Conservation (phyloP, 768 basidiomycete species). For the Leccinum disarticulatum region DNA sequence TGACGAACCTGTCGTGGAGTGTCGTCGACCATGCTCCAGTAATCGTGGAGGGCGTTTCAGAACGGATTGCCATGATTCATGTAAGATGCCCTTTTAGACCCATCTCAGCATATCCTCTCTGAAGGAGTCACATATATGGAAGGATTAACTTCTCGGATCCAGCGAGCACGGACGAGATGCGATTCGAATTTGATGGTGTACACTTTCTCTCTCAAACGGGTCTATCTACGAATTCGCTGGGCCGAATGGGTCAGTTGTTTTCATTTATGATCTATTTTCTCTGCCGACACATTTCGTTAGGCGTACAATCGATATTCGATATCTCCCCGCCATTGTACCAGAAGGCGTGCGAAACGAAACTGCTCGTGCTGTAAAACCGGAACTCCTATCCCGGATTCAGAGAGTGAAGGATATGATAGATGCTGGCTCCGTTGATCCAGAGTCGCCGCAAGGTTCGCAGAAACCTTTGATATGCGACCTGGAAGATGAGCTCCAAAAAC, state of each 20-base stretch:
- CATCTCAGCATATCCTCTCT: slow-evolving; percentile 4
- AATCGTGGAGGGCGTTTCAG: slow-evolving; percentile 36
- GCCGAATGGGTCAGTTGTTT: slow-evolving; percentile 51
- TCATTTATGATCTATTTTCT: neutral
- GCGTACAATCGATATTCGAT: slow-evolving; percentile 60
- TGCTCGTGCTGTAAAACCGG: slow-evolving; percentile 54
- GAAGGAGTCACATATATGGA: slow-evolving; percentile 44
- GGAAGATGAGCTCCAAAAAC: slow-evolving; percentile 71
- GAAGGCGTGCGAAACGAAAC: slow-evolving; percentile 54
- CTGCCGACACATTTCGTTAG: slow-evolving; percentile 33
- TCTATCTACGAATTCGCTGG: slow-evolving; percentile 76
- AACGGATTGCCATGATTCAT: slow-evolving; percentile 59
- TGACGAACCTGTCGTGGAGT: slow-evolving; percentile 63
- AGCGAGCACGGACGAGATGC: slow-evolving; percentile 53
- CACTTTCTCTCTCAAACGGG: slow-evolving; percentile 68
- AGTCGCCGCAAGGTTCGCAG: slow-evolving; percentile 37
- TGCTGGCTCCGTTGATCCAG: slow-evolving; percentile 58
- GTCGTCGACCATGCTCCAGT: slow-evolving; percentile 58
- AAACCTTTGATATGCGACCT: neutral
- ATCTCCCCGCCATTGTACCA: slow-evolving; percentile 67
- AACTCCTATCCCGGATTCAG: slow-evolving; percentile 56
- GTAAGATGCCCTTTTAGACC: slow-evolving; percentile 41
- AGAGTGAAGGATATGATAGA: slow-evolving; percentile 65
- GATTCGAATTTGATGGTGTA: slow-evolving; percentile 74
- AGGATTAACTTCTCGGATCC: slow-evolving; percentile 65